Percentiles rank a stretch among this genome's conserved stretches.
phyloP scores from a whole-genome alignment of 805 yeast species.

The Saturnispora besseyi region DNA sequence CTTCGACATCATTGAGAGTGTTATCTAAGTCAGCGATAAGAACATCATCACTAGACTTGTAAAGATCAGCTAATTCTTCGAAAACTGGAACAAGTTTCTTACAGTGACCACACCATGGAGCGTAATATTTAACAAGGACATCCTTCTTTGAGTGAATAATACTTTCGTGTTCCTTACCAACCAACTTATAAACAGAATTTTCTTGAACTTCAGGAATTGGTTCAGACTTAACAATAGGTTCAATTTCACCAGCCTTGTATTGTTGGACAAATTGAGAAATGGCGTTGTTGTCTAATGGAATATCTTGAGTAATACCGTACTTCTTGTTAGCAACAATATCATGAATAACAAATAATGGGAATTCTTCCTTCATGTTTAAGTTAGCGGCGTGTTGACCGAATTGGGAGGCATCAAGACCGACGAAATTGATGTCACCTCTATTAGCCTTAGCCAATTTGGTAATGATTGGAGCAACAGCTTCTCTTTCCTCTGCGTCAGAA shows the following conservation, averaged over 20 bases:
- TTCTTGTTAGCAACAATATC: constrained; percentile 59
- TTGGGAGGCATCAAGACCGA: constrained; percentile 71
- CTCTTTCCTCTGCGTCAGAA: constrained; percentile 57
- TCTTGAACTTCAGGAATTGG: constrained; percentile 79
- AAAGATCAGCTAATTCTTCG: constrained; percentile 70
- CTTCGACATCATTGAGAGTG: constrained; percentile 73
- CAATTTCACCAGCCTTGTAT: constrained; percentile 54
- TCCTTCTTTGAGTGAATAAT: constrained; percentile 57
- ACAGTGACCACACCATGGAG: constrained; percentile 99
- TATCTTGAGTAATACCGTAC: constrained; percentile 63
- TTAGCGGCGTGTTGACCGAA: constrained; percentile 83
- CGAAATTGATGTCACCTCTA: constrained; percentile 79
- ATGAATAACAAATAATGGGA: constrained; percentile 89
- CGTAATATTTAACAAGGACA: constrained; percentile 84
- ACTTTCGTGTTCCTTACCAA: constrained; percentile 73
- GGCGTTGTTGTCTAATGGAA: constrained; percentile 40
- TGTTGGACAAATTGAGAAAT: constrained; percentile 56
- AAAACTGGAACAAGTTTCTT: constrained; percentile 56
- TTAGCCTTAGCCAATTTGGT: constrained; percentile 58
- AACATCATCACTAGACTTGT: constrained; percentile 46
- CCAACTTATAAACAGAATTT: constrained; percentile 58
- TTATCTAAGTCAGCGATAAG: constrained; percentile 83
- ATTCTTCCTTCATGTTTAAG: constrained; percentile 73
- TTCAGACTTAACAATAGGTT: constrained; percentile 76
- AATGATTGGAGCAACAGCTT: constrained; percentile 42